phyloP scores from a whole-genome alignment of 192 early-diverging fungal species.

The Endogone sp. region DNA sequence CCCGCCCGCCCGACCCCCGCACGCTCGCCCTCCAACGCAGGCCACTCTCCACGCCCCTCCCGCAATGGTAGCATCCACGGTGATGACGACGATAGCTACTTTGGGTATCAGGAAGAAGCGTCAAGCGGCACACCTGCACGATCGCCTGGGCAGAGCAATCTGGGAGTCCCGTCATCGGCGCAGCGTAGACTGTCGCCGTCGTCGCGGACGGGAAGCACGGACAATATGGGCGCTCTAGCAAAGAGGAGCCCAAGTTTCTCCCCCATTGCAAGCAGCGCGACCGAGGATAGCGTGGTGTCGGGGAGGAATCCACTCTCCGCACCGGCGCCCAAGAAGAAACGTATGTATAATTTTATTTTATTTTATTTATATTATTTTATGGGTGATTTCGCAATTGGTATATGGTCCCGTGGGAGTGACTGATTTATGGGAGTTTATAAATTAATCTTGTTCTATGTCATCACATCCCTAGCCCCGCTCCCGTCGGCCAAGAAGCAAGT shows the following conservation, averaged over 20 bases:
- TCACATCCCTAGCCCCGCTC: not conserved
- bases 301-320: not conserved
- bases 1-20: constrained; percentile 13
- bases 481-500: constrained; percentile 50
- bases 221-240: not conserved
- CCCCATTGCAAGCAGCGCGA: not conserved
- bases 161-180: not conserved
- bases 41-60: not conserved
- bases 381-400: too few species aligned
- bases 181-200: not conserved
- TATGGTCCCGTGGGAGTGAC: too few species aligned
- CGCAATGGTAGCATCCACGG: constrained; percentile 14
- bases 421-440: too few species aligned
- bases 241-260: not conserved
- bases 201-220: not conserved
- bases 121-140: not conserved
- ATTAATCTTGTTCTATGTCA: too few species aligned
- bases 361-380: too few species aligned
- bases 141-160: not conserved
- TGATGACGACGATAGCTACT: constrained; percentile 28
- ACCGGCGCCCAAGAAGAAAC: not conserved
- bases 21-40: constrained; percentile 26
- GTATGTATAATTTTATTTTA: too few species aligned
- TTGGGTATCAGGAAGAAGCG: constrained; percentile 22
- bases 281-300: not conserved